Percentiles rank a stretch among this genome's conserved stretches.
Evolutionary conservation across 139 green algal species (phyloP).

Genomic region (Chlamydomonas applanata): DNA sequence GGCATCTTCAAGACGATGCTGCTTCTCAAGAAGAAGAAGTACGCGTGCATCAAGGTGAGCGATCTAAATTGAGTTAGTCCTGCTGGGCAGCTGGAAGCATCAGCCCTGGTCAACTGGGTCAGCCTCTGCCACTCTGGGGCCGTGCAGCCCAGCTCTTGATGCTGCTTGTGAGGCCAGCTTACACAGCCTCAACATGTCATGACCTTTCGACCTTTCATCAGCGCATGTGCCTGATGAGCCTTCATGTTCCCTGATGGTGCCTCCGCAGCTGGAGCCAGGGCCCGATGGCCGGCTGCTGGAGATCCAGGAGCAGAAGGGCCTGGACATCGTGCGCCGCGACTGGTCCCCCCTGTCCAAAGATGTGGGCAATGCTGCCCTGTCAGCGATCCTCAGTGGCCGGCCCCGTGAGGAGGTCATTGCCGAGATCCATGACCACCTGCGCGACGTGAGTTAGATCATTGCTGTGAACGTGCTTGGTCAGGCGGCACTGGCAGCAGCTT

Average conservation of each 20-base stretch:
- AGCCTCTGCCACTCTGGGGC: too few relatives aligned
- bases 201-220: neutral
- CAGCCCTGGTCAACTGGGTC: neutral
- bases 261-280: too few relatives aligned
- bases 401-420: constrained; percentile 85
- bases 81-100: neutral
- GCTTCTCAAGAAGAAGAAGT: constrained; percentile 99
- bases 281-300: constrained; percentile 16
- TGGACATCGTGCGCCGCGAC: constrained; percentile 98
- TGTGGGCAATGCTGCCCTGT: constrained; percentile 76
- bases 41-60: constrained; percentile 86
- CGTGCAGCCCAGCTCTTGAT: neutral
- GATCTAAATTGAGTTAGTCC: neutral
- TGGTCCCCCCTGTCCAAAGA: constrained; percentile 95
- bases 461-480: too few relatives aligned
- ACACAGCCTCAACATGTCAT: too few relatives aligned
- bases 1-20: constrained; percentile 93
- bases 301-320: constrained; percentile 90
- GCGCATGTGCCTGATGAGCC: neutral
- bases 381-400: constrained; percentile 75
- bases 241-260: neutral
- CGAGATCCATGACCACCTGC: constrained; percentile 82
- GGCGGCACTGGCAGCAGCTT: too few relatives aligned
- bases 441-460: constrained; percentile 24
- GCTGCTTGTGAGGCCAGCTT: too few relatives aligned